Conservation (phyloP, 1,284 basidiomycete genomes). For the Cryptococcus sp. region DNA sequence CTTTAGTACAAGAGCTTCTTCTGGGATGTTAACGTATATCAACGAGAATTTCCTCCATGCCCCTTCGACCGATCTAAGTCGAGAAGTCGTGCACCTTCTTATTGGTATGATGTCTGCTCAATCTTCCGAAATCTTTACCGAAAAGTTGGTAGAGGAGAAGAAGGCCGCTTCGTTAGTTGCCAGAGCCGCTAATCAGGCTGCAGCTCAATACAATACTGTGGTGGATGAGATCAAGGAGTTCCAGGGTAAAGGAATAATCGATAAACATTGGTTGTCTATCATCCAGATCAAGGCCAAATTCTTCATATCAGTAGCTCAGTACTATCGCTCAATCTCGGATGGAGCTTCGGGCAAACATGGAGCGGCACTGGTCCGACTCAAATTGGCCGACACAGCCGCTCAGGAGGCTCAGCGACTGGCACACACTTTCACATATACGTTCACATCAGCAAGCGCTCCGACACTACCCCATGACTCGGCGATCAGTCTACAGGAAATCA, state of each 20-base stretch:
- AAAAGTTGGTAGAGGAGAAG: conserved; percentile 89
- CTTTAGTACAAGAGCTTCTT: conserved; percentile 84
- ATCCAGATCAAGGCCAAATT: conserved; percentile 81
- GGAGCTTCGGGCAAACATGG: conserved; percentile 74
- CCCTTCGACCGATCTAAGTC: conserved; percentile 90
- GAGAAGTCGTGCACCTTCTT: conserved; percentile 90
- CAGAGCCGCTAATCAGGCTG: conserved; percentile 81
- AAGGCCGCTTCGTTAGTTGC: conserved; percentile 73
- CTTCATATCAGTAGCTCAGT: conserved; percentile 81
- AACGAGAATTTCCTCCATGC: conserved; percentile 99
- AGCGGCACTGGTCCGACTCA: conserved; percentile 75
- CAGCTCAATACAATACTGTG: conserved; percentile 71
- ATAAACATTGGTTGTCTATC: conserved; percentile 78
- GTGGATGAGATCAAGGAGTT: conserved; percentile 92
- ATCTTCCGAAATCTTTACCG: conserved; percentile 93
- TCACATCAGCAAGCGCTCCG: conserved; percentile 65
- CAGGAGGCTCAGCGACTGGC: conserved; percentile 78
- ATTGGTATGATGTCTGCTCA: conserved; percentile 83
- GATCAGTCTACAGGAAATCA: conserved; percentile 69
- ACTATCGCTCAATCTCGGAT: conserved; percentile 79
- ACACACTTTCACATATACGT: conserved; percentile 66
- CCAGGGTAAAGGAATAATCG: conserved; percentile 89
- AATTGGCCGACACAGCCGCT: conserved; percentile 70
- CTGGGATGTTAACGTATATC: conserved; percentile 97
- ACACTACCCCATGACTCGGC: conserved; percentile 87